Base-by-base conservation (phyloP, 768 basidiomycete genomes). In the Kondoa malvinella region DNA sequence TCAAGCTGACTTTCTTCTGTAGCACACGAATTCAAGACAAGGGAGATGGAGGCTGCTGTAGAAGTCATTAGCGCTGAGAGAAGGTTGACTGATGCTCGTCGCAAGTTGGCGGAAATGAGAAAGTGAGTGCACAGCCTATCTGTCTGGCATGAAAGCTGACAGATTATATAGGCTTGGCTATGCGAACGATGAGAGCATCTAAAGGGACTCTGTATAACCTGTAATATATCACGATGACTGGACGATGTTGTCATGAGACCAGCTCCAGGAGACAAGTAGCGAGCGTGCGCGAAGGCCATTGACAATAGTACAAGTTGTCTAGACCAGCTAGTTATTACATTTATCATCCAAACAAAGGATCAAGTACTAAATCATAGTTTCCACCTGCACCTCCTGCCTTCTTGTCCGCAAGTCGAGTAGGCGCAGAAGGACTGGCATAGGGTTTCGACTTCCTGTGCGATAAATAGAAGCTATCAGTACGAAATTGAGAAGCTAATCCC, bases 21-120 rank as follows among this genome's bases (percentile, higher is more conserved):
- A 50, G 40, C 40, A 8, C 66, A 66, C 59, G 69, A 65, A 60
- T 63, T 70, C 60, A 65, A 67, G 66, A 67, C 69, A 3, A 57
- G 86, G 62, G 94, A 97, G 83, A 96, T 99, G 92, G 95, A 97
- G 79, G 91, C 94, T 75, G 92, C 96, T 78, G 95, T 97, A n/a
- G 89, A 94, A 77, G 95, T 99, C 72, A 80, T 99, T 72, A 92
- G 87, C 76, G 78, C 96, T 73, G 95, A 97, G 81, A 95, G 95
- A 80, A 92, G 96, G 0, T 80, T 99, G 40, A 88, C 67, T 14
- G 71, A 69, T 32, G 68, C 69, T 21, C 57, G 71, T 17, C 21
- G 74, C 14, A 69, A 66, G 40, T 61, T 75, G n/a, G 74, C 71
- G 3, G 56, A 66, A 21, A 72, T 74, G 70, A 57, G 76, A 4